Percentiles rank a stretch among this genome's conserved stretches.
phyloP scores from a whole-genome alignment of 805 yeast species.

The Candida qinlingensis region DNA sequence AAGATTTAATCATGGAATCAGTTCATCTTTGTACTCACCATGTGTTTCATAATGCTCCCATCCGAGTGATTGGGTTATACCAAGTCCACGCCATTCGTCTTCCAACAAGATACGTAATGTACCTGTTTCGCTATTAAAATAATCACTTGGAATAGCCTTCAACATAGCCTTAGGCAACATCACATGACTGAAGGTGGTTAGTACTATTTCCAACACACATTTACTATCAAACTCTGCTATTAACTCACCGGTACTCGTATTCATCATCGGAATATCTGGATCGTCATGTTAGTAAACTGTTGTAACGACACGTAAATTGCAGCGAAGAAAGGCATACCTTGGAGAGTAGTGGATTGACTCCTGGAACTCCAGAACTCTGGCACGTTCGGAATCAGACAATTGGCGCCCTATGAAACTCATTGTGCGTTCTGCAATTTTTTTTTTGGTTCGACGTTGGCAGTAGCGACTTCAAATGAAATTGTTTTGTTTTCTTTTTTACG shows the following conservation, averaged over 20 bases:
- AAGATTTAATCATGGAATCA: too few relatives aligned
- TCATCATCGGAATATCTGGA: conserved; percentile 81
- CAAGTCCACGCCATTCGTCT: conserved; percentile 98
- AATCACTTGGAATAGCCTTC: conserved; percentile 89
- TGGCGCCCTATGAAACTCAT: conserved; percentile 53
- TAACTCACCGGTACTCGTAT: conserved; percentile 63
- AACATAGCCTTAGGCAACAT: conserved; percentile 95
- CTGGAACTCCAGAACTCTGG: conserved; percentile 83
- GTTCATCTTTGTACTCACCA: conserved; percentile 25
- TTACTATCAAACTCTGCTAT: too few relatives aligned
- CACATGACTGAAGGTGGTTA: conserved; percentile 58
- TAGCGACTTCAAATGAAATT: too few relatives aligned
- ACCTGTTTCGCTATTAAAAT: conserved; percentile 89
- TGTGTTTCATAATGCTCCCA: conserved; percentile 99
- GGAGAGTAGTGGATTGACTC: conserved; percentile 94
- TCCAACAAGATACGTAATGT: conserved; percentile 85
- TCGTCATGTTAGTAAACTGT: conserved; percentile 7
- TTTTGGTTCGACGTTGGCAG: too few relatives aligned
- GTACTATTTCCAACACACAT: background rate
- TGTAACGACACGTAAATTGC: background rate
- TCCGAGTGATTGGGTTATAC: conserved; percentile 94
- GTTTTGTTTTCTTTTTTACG: background rate
- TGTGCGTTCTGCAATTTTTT: background rate
- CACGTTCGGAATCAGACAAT: conserved; percentile 76
- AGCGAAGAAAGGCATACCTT: conserved; percentile 29